Percentiles rank a stretch among this genome's conserved stretches.
Evolutionary conservation across 371 early-diverging fungal species (phyloP).

Genomic region (Ecytonucleospora hepatopenaei): DNA sequence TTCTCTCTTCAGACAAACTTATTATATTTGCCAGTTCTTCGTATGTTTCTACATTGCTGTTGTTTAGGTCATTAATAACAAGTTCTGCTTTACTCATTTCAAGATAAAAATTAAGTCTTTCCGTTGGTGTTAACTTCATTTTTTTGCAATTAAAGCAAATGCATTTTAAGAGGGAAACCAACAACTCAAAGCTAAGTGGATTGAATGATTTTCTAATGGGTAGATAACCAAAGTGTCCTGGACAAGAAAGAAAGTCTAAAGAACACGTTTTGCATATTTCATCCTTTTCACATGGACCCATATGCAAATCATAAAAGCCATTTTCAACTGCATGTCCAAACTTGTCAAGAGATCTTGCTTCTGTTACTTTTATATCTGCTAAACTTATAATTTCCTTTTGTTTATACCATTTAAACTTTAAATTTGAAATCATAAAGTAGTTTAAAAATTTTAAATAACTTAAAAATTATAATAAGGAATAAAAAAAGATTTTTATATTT

Average conservation of each 20-base stretch:
- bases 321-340: slow-evolving; percentile 75
- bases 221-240: slow-evolving; percentile 58
- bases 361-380: slow-evolving; percentile 77
- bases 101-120: slow-evolving; percentile 13
- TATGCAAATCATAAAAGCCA: slow-evolving; percentile 82
- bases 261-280: slow-evolving; percentile 54
- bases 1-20: background rate
- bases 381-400: slow-evolving; percentile 76
- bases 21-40: slow-evolving; percentile 12
- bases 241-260: slow-evolving; percentile 42
- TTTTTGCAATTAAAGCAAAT: slow-evolving; percentile 76
- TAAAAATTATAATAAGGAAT: no score
- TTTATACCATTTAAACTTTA: slow-evolving; percentile 62
- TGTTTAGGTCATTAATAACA: slow-evolving; percentile 9
- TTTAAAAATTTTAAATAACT: no score
- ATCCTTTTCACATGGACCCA: slow-evolving; percentile 77
- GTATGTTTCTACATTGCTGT: background rate
- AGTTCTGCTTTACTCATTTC: slow-evolving; percentile 27
- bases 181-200: slow-evolving; percentile 73
- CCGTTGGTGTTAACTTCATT: slow-evolving; percentile 61
- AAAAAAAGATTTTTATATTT: no score
- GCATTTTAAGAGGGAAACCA: slow-evolving; percentile 70
- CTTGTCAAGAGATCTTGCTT: slow-evolving; percentile 74
- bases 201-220: slow-evolving; percentile 58
- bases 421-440: slow-evolving; percentile 17